Base-by-base conservation (phyloP, 73 alveolate genomes). In the Durusdinium trenchii region DNA sequence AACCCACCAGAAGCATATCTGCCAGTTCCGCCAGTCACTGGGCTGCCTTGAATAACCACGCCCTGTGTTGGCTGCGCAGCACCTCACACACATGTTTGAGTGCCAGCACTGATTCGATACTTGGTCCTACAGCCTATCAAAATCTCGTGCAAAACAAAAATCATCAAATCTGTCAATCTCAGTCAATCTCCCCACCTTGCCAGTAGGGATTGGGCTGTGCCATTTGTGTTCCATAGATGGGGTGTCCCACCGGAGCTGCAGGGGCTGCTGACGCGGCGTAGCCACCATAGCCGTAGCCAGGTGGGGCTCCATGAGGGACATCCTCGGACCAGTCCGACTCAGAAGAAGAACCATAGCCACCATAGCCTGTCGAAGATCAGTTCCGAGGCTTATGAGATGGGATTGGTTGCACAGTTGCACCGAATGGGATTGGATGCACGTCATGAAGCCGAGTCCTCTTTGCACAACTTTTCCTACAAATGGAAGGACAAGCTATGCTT, bases 291-390 rank as follows among this genome's bases (percentile, higher is more conserved):
- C 89, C 89, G 5, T 43, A 26, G 38, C 86, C 86, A 38, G 16
- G 12, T 23, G 76, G 52, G 51, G 48, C 48, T 35, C 78, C 94
- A 51, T 84, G 94, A 36, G 35, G 76, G 3, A 26, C 71, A 47
- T 48, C 78, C 94, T 48, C 73, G n/a, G 94, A 84, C 73, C 75
- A 84, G 94, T 84, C 94, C 18, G 94, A 84, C 76, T 84, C 94
- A 5, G 94, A 84, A 75, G 94, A 84, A 16, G 94, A 51, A 52
- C 94, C 94, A 30, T 84, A 84, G 94, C 75, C 94, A 38, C 91
- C 91, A 30, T 81, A 81, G 71, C 91, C n/a, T n/a, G n/a, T n/a
- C n/a, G n/a, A n/a, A n/a, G n/a, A n/a, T n/a, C n/a, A n/a, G n/a
- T n/a, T n/a, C n/a, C n/a, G n/a, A n/a, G n/a, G n/a, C n/a, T n/a